A percentile compares a stretch with the other conserved stretches of the same genome.
Conservation (phyloP, 345 rosid species). For the Melaleuca quinquenervia region DNA sequence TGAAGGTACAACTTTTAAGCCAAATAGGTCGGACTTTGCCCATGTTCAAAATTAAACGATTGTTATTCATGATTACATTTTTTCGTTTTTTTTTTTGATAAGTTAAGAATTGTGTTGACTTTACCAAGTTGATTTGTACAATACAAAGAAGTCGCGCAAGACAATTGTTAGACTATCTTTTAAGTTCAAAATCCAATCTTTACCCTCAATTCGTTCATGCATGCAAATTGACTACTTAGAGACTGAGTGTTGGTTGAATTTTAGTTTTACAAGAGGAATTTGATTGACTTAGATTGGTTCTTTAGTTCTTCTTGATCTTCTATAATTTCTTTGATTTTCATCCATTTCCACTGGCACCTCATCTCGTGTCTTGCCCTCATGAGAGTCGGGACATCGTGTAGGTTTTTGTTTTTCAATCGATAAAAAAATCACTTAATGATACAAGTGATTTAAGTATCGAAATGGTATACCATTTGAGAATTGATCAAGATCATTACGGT, state of each 20-base stretch:
- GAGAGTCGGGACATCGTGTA: background rate
- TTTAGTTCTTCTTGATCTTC: background rate
- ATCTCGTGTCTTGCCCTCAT: background rate
- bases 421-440: background rate
- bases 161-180: background rate
- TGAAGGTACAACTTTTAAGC: background rate
- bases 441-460: background rate
- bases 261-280: background rate
- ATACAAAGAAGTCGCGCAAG: no score
- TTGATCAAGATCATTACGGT: fast-evolving
- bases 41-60: background rate
- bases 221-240: background rate
- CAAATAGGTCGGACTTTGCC: background rate
- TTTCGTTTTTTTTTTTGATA: no score
- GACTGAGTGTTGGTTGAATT: background rate
- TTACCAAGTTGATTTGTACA: no score
- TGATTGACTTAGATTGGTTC: background rate
- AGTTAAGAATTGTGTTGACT: no score
- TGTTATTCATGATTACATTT: background rate
- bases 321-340: background rate
- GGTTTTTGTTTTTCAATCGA: background rate
- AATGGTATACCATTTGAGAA: no score
- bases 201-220: background rate
- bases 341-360: fast-evolving
- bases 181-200: background rate